Conservation (phyloP, 1,139 yeast species). For the Casaregolazyma suthepensis region DNA sequence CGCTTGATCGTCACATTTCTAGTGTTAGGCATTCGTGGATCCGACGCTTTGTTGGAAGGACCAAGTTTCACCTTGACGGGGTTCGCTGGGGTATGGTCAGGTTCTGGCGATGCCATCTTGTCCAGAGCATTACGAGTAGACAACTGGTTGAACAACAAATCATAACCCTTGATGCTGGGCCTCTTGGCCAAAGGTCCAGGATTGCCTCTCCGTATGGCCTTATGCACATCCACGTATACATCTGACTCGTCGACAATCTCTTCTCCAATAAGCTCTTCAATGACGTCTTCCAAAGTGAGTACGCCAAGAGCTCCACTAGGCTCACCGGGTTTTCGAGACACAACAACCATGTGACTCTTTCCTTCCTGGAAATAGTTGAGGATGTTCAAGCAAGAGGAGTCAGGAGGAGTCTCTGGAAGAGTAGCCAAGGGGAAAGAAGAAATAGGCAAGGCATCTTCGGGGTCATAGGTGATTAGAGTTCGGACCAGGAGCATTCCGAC, state of each 20-base stretch:
- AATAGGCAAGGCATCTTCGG: slow-evolving; percentile 91
- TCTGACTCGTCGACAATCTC: slow-evolving; percentile 98
- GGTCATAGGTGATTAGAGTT: slow-evolving; percentile 90
- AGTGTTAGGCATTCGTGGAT: slow-evolving; percentile 71
- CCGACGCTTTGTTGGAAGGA: slow-evolving; percentile 63
- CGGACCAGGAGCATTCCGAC: slow-evolving; percentile 93
- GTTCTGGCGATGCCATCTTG: neutral
- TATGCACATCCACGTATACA: slow-evolving; percentile 85
- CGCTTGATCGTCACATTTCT: slow-evolving; percentile 40
- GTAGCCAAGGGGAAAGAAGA: slow-evolving; percentile 94
- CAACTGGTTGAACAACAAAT: slow-evolving; percentile 2
- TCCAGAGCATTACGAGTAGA: slow-evolving; percentile 4
- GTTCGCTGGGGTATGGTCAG: neutral
- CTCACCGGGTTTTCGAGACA: slow-evolving; percentile 81
- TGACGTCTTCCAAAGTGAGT: slow-evolving; percentile 89
- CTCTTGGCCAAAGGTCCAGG: slow-evolving; percentile 79
- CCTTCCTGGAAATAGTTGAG: slow-evolving; percentile 97
- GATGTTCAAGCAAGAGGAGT: slow-evolving; percentile 88
- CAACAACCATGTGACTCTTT: slow-evolving; percentile 94
- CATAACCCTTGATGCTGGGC: slow-evolving; percentile 1
- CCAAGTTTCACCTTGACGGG: slow-evolving; percentile 27
- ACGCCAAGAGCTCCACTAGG: slow-evolving; percentile 87
- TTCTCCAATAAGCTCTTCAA: slow-evolving; percentile 95
- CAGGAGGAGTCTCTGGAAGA: slow-evolving; percentile 86
- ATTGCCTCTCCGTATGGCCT: slow-evolving; percentile 63